Evolutionary conservation across 495 filamentous ascomycete species (phyloP), one percentile per base, ranked within the genome.

Genomic region (Daldinia childiae): DNA sequence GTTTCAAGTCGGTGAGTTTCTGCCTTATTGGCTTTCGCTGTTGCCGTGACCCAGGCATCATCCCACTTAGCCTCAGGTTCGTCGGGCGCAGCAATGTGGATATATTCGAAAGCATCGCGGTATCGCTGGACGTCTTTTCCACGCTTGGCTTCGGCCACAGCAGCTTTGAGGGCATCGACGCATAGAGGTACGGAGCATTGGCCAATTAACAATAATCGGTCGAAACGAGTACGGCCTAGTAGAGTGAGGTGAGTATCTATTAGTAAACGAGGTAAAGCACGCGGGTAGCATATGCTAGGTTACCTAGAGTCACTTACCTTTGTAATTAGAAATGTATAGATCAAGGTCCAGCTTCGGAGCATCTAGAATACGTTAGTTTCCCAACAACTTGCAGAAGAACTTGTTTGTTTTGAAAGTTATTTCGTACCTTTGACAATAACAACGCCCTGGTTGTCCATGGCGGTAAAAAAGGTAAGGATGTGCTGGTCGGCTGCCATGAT

Each of bases 291-390:
- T 36, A 36, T 32, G 54, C 8, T 30, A 57, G 29, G 9, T 8
- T 30, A 19, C 30, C 12, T n/a, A 7, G 30, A 36, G 17, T 48
- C 43, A 48, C 54, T 4, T 8, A 95, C 95, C 95, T 77, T 84
- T 87, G 78, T 99, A 99, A 72, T 97, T 97, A 34, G 91, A 85
- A 43, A 97, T 92, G 78, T 98, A 98, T 26, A 91, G 88, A 36
- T 98, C 95, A 5, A 99, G 87, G 76, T 99, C 95, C 63, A 98
- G 90, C 74, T 97, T 97, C 0, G 95, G 95, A 11, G 88, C 76
- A 52, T 94, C 93, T 94, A 68, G n/a, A 43, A 54, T 12, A 51
- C 56, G 27, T 67, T 12, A 55, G n/a, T 6, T 27, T 52, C 24
- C 70, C 56, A 5, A 4, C 24, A 50, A 56, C 7, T 65, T 58